These are phyloP conservation scores for Puccinia triticina DNA, from an alignment of 1,284 basidiomycete species.

Conservation along the genomic window DNA sequence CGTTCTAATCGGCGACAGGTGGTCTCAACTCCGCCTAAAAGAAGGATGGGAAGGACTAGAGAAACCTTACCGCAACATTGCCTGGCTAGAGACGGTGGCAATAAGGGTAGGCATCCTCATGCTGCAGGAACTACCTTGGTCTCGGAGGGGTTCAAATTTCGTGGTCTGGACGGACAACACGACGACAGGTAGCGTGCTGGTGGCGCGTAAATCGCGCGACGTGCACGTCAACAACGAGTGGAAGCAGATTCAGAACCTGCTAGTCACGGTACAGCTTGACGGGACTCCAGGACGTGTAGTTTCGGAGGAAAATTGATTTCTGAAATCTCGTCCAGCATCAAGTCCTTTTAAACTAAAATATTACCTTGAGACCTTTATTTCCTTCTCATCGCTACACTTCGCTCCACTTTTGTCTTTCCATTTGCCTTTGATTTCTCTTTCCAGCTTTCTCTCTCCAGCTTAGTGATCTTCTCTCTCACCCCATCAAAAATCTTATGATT, in stretches of 20 bases:
- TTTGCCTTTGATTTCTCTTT: no score
- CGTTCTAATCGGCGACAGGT: background rate
- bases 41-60: background rate
- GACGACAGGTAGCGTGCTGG: background rate
- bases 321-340: no score
- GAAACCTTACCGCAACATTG: background rate
- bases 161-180: no score
- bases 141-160: background rate
- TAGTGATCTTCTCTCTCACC: no score
- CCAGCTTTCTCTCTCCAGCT: no score
- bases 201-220: background rate
- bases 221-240: background rate
- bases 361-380: no score
- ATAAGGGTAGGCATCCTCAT: background rate
- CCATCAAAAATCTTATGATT: no score
- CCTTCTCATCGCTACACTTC: no score
- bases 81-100: background rate
- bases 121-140: background rate
- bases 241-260: conserved; percentile 6
- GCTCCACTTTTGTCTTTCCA: no score
- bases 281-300: background rate
- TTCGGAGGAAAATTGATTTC: background rate
- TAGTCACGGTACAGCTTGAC: background rate
- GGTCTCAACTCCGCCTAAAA: background rate
- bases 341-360: no score